A percentile compares a stretch with the other conserved stretches of the same genome.
These are phyloP conservation scores for Lachancea meyersii DNA, from an alignment of 805 yeast species.

Conservation along the genomic window DNA sequence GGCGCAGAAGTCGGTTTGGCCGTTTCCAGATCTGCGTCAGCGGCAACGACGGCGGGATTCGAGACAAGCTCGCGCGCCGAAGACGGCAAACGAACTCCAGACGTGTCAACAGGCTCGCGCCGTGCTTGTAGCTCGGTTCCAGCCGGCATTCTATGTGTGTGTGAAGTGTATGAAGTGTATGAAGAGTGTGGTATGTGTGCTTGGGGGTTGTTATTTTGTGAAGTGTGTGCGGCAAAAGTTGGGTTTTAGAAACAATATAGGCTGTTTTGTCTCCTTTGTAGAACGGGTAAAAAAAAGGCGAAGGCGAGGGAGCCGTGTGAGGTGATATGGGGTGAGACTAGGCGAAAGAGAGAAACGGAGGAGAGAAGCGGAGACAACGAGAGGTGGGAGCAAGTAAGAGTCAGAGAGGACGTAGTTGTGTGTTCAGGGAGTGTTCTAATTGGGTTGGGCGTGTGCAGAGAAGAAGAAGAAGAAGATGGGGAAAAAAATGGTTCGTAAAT, in stretches of 20 bases:
- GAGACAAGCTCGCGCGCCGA: not conserved
- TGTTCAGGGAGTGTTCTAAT: too few relatives aligned
- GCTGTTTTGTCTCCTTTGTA: slow-evolving; percentile 2
- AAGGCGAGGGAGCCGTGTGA: too few relatives aligned
- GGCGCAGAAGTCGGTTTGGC: slow-evolving; percentile 23
- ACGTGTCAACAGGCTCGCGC: not conserved
- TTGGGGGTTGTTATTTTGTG: too few relatives aligned
- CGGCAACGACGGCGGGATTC: not conserved
- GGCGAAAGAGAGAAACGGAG: too few relatives aligned
- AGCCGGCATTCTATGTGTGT: not conserved
- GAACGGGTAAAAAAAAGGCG: slow-evolving; percentile 3
- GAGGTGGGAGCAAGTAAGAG: too few relatives aligned
- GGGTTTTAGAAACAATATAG: not conserved
- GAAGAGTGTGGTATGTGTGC: too few relatives aligned
- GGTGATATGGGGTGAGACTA: too few relatives aligned
- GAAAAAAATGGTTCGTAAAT: too few relatives aligned
- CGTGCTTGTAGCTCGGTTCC: slow-evolving; percentile 1
- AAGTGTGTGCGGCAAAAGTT: slow-evolving; percentile 2
- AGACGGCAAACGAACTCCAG: not conserved
- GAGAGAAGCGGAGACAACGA: too few relatives aligned
- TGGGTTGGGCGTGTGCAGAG: too few relatives aligned
- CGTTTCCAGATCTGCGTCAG: slow-evolving; percentile 10
- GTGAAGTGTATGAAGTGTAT: not conserved
- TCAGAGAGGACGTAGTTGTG: too few relatives aligned
- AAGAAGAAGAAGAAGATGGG: too few relatives aligned